Percentiles rank a stretch among this genome's conserved stretches.
These are phyloP conservation scores for Termitomyces sp. DNA, from an alignment of 768 basidiomycete species.

Conservation along the genomic window DNA sequence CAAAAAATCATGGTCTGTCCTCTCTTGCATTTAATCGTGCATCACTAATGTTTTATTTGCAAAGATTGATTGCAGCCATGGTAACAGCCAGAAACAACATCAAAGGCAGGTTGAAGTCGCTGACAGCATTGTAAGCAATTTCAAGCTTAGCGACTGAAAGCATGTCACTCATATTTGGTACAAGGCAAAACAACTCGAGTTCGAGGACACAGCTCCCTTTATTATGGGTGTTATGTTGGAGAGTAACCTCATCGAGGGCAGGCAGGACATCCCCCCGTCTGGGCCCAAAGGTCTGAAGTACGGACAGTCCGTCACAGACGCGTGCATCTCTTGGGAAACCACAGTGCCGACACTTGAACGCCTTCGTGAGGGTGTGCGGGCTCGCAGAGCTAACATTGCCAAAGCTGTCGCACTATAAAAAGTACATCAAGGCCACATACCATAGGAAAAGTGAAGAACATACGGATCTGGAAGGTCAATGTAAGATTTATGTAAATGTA, in stretches of 20 bases:
- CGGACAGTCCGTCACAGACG: slow-evolving; percentile 87
- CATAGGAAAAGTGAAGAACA: not conserved
- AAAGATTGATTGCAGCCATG: slow-evolving; percentile 95
- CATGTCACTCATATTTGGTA: not conserved
- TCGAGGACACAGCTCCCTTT: slow-evolving; percentile 60
- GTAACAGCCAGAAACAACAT: slow-evolving; percentile 93
- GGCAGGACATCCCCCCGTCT: slow-evolving; percentile 75
- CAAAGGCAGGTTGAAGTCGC: slow-evolving; percentile 85
- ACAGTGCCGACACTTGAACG: slow-evolving; percentile 81
- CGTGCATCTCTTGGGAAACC: slow-evolving; percentile 87
- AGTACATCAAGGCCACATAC: not conserved
- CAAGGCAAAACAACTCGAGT: slow-evolving; percentile 72
- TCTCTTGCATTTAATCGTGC: not conserved
- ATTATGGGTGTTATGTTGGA: slow-evolving; percentile 98
- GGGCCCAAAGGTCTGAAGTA: slow-evolving; percentile 75
- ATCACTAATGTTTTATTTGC: not conserved
- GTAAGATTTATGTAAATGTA: not conserved
- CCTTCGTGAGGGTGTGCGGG: slow-evolving; percentile 84
- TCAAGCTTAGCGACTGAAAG: not conserved
- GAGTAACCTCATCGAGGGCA: slow-evolving; percentile 84
- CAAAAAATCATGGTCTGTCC: slow-evolving; percentile 80
- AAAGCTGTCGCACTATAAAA: slow-evolving; percentile 18
- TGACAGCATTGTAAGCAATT: slow-evolving; percentile 72
- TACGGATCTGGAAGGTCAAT: not conserved
- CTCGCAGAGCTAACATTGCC: slow-evolving; percentile 55